phyloP scores from a whole-genome alignment of 2,329 filamentous ascomycete species.

The Penicillium freii region DNA sequence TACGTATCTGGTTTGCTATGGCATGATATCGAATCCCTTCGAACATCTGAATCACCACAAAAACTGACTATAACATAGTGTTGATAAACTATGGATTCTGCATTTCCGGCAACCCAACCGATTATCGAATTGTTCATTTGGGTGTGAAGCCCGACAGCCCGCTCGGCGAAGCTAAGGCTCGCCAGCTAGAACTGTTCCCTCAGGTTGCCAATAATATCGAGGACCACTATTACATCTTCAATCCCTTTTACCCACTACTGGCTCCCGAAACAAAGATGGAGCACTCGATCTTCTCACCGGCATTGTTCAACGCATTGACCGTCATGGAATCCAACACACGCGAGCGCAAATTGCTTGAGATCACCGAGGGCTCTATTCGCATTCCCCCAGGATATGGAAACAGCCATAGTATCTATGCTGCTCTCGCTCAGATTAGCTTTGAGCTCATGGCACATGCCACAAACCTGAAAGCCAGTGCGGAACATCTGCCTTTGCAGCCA shows the following conservation, averaged over 20 bases:
- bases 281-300: slow-evolving; percentile 43
- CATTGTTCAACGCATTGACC: slow-evolving; percentile 43
- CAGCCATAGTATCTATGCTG: slow-evolving; percentile 40
- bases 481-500: slow-evolving; percentile 29
- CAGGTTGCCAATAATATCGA: slow-evolving; percentile 29
- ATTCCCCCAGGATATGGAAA: slow-evolving; percentile 35
- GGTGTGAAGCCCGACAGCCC: slow-evolving; percentile 41
- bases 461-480: slow-evolving; percentile 32
- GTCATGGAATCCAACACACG: slow-evolving; percentile 44
- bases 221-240: slow-evolving; percentile 47
- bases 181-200: slow-evolving; percentile 36
- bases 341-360: slow-evolving; percentile 37
- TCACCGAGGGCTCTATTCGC: slow-evolving; percentile 32
- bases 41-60: not conserved
- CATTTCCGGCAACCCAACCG: slow-evolving; percentile 43
- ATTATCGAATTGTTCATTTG: slow-evolving; percentile 45
- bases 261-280: slow-evolving; percentile 37
- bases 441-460: slow-evolving; percentile 42
- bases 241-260: slow-evolving; percentile 44
- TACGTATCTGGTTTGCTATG: slow-evolving; percentile 16
- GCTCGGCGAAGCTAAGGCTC: slow-evolving; percentile 35
- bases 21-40: too few relatives aligned
- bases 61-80: slow-evolving; percentile 28
- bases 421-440: slow-evolving; percentile 42
- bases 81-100: slow-evolving; percentile 50